These are phyloP conservation scores for Pterocarpus santalinus DNA, from an alignment of 306 rosid species.

Conservation along the genomic window DNA sequence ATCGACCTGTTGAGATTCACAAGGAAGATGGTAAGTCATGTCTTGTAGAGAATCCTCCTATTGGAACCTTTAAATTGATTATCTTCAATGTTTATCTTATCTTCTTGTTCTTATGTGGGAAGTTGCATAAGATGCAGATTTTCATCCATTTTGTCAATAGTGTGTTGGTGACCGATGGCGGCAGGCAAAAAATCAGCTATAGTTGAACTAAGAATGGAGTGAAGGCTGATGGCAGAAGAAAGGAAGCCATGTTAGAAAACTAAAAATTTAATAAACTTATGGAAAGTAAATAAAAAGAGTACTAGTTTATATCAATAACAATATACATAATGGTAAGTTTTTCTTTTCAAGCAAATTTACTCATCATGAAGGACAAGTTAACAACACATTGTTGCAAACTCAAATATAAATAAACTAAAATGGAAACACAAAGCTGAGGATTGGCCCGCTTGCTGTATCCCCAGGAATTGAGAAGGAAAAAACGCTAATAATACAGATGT, in stretches of 20 bases:
- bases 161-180: not conserved
- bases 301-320: not conserved
- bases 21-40: conserved; percentile 75
- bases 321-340: not conserved
- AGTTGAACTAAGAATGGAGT: not conserved
- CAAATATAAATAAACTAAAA: not conserved
- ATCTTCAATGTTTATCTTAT: not conserved
- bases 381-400: not conserved
- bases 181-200: not conserved
- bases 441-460: not conserved
- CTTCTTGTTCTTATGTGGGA: not conserved
- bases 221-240: conserved; percentile 5
- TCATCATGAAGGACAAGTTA: not conserved
- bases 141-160: conserved; percentile 1
- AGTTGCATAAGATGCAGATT: conserved; percentile 7
- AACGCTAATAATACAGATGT: not conserved
- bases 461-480: not conserved
- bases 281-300: not conserved
- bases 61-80: conserved; percentile 37
- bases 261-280: not conserved
- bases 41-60: conserved; percentile 1
- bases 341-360: not conserved
- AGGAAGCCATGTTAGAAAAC: not conserved
- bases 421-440: not conserved
- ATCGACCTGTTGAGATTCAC: conserved; percentile 80